phyloP scores from a whole-genome alignment of 2,329 filamentous ascomycete genomes.

The Pseudogymnoascus sp. region DNA sequence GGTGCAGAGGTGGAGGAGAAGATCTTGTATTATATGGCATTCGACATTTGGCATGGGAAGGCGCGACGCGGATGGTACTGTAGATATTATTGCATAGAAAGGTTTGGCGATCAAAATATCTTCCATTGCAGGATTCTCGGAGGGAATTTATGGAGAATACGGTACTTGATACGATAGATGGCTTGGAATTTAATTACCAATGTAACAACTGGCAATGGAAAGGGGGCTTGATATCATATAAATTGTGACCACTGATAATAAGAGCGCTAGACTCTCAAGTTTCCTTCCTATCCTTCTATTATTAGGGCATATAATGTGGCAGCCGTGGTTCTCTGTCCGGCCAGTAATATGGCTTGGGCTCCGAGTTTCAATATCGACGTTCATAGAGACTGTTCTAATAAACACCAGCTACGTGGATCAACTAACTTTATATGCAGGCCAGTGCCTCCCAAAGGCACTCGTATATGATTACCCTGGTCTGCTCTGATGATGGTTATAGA shows the following conservation, averaged over 20 bases:
- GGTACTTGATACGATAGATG: background rate
- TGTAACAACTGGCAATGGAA: background rate
- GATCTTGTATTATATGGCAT: slow-evolving; percentile 3
- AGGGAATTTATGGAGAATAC: background rate
- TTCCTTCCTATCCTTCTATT: background rate
- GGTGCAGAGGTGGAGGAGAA: background rate
- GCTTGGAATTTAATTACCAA: background rate
- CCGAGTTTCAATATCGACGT: background rate
- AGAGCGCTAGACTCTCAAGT: background rate
- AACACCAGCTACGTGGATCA: background rate
- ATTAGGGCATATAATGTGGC: background rate
- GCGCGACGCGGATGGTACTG: background rate
- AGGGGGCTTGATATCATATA: background rate
- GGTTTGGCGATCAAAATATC: background rate
- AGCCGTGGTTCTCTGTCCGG: background rate
- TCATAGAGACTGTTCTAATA: background rate
- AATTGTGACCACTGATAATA: background rate
- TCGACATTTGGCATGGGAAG: background rate
- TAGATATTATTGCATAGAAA: slow-evolving; percentile 3
- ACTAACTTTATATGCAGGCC: background rate
- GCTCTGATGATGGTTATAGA: background rate
- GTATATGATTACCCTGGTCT: background rate
- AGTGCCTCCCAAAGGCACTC: background rate
- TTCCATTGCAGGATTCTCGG: background rate
- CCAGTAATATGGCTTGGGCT: background rate